These are phyloP conservation scores for Globisporangium echinulatum DNA, from an alignment of 352 stramenopile genomes.

Conservation along the genomic window DNA sequence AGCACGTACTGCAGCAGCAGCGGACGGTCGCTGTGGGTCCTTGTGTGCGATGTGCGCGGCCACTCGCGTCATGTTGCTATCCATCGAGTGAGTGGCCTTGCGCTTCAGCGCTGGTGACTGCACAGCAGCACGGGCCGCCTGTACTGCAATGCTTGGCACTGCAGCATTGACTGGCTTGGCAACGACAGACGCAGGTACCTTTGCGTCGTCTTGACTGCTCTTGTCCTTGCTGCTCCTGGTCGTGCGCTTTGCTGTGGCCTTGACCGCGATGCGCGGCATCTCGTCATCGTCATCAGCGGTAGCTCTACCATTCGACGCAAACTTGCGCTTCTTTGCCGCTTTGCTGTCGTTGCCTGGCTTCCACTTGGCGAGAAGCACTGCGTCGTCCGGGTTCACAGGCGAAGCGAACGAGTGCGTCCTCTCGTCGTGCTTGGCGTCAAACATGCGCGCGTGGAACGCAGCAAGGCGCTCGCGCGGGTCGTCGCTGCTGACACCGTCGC, in stretches of 20 bases:
- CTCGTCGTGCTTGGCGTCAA: slow-evolving; percentile 29
- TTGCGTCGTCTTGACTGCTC: neutral
- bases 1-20: no score
- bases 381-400: slow-evolving; percentile 10
- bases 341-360: slow-evolving; percentile 22
- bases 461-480: slow-evolving; percentile 35
- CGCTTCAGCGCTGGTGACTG: neutral
- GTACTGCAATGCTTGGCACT: neutral
- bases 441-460: slow-evolving; percentile 54
- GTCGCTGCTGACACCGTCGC: slow-evolving; percentile 10
- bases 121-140: neutral
- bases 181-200: neutral
- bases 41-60: neutral
- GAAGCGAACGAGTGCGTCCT: neutral
- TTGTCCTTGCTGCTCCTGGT: slow-evolving; percentile 4
- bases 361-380: slow-evolving; percentile 34
- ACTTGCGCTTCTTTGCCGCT: slow-evolving; percentile 22
- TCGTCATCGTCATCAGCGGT: slow-evolving; percentile 20
- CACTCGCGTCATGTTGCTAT: neutral
- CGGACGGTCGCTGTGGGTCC: no score
- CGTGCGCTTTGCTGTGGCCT: slow-evolving; percentile 12
- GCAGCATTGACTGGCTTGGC: neutral
- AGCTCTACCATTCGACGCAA: neutral
- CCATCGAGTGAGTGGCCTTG: neutral
- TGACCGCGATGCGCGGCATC: slow-evolving; percentile 32